Conservation (phyloP, 1,284 basidiomycete species). For the Cryptococcus depauperatus region DNA sequence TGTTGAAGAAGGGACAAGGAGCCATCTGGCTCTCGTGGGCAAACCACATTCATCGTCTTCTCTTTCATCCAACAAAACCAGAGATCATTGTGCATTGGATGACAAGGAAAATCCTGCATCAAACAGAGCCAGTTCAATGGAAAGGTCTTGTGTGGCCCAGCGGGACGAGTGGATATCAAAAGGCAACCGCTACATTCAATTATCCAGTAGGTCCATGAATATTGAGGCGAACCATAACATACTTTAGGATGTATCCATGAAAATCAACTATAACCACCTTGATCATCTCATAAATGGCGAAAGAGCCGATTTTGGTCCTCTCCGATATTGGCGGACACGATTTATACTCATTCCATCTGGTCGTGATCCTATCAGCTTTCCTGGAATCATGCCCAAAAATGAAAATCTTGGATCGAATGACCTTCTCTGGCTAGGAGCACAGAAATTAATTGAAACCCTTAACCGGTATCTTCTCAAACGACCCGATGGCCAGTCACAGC, state of each 20-base stretch:
- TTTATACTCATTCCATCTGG: slow-evolving; percentile 85
- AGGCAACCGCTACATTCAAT: slow-evolving; percentile 64
- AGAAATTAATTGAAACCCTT: slow-evolving; percentile 83
- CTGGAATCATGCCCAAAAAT: slow-evolving; percentile 49
- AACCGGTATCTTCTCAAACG: slow-evolving; percentile 48
- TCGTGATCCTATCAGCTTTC: slow-evolving; percentile 51
- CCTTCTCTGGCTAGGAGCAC: slow-evolving; percentile 76
- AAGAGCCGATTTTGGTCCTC: slow-evolving; percentile 53
- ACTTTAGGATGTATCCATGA: slow-evolving; percentile 46
- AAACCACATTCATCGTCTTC: slow-evolving; percentile 88
- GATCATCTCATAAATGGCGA: slow-evolving; percentile 68
- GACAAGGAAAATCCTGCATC: slow-evolving; percentile 63
- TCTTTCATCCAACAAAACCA: slow-evolving; percentile 67
- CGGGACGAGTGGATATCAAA: slow-evolving; percentile 75
- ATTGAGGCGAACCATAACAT: slow-evolving; percentile 21
- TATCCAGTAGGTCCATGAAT: slow-evolving; percentile 56
- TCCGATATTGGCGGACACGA: slow-evolving; percentile 90
- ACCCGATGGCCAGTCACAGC: slow-evolving; percentile 39
- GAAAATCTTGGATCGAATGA: slow-evolving; percentile 79
- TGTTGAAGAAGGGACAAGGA: slow-evolving; percentile 56
- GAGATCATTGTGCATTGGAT: slow-evolving; percentile 82
- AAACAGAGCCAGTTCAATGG: slow-evolving; percentile 60
- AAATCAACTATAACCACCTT: slow-evolving; percentile 44
- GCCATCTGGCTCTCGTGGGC: slow-evolving; percentile 89
- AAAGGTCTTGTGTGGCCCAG: slow-evolving; percentile 90